Evolutionary conservation across 306 rosid genomes (phyloP), one percentile per base, ranked within the genome.

Genomic region (Casuarina cunninghamiana): DNA sequence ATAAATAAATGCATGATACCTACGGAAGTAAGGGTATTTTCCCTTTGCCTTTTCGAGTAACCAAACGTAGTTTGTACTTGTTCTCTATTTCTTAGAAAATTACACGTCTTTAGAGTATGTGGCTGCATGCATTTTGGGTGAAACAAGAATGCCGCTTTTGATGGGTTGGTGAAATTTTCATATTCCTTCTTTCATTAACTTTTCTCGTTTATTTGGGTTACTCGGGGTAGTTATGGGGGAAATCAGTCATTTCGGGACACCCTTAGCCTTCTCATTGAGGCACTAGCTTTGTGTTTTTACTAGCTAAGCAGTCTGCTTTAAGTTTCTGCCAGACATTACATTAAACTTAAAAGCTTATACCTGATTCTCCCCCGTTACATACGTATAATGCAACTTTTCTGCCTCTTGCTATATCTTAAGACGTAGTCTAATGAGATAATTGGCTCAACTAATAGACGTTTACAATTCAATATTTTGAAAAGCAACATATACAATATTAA

Each of bases 101-200:
- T 12, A 2, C 17, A 69, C 19, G 11, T 38, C 10, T 53, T 9
- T 68, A 65, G 11, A 17, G 50, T 44, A 63, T 17, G 72, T 70
- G 26, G 62, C 62, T 9, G 71, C 76, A 15, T 17, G 68, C 70
- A 37, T 51, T 44, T 78, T 15, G 19, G 2, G 57, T 43, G 72
- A 75, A 63, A 65, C 45, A 16, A 68, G 69, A 54, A 66, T 78
- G 58, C 63, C 66, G 49, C 26, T 44, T 74, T 57, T 75, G 65
- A 42, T 70, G 55, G 68, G 51, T 4, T 51, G 17, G 68, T 76
- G 81, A 55, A 42, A 17, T 6, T 9, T 17, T 7, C 42, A 2
- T 6, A 1, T 5, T 15, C 8, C 7, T 39, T 39, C 11, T n/a
- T 8, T n/a, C 17, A 8, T 10, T 3, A 37, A 12, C 43, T 32